These are phyloP conservation scores for Persicaria maculosa DNA, from an alignment of 148 eudicot genomes.

Conservation along the genomic window DNA sequence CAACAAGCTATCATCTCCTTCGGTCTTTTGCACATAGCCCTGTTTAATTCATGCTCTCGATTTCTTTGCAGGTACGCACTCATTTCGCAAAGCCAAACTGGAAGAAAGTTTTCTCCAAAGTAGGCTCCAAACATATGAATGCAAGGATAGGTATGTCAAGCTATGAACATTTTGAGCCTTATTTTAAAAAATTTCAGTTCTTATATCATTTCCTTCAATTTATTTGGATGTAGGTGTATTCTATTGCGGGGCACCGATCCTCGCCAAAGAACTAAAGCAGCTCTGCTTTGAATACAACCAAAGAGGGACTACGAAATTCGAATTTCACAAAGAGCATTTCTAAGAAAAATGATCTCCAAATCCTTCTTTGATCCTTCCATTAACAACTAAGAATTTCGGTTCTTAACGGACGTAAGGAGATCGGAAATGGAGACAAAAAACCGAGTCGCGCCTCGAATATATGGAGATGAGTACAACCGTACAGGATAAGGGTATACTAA, in stretches of 20 bases:
- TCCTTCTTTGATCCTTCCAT: neutral
- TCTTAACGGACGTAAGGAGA: neutral
- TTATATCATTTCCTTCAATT: neutral
- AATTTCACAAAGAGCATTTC: conserved; percentile 90
- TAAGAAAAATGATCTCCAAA: conserved; percentile 17
- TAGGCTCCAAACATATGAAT: conserved; percentile 72
- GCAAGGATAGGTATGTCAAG: conserved; percentile 60
- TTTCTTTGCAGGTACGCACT: conserved; percentile 62
- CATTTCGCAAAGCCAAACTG: conserved; percentile 97
- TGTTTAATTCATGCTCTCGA: neutral
- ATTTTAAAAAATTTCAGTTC: neutral
- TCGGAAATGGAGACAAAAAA: neutral
- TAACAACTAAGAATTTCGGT: no score
- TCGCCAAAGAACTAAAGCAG: conserved; percentile 71
- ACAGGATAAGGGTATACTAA: neutral
- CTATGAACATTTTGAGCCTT: neutral
- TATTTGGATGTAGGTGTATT: conserved; percentile 58
- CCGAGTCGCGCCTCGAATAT: no score
- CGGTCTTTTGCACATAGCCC: neutral
- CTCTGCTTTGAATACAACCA: conserved; percentile 79
- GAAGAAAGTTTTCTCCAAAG: conserved; percentile 77
- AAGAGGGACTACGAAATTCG: conserved; percentile 80
- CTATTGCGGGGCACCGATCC: conserved; percentile 68
- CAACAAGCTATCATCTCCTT: no score
- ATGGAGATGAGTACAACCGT: neutral